Evolutionary conservation across 768 basidiomycete species (phyloP), one percentile per base, ranked within the genome.

Genomic region (Suillus plorans): DNA sequence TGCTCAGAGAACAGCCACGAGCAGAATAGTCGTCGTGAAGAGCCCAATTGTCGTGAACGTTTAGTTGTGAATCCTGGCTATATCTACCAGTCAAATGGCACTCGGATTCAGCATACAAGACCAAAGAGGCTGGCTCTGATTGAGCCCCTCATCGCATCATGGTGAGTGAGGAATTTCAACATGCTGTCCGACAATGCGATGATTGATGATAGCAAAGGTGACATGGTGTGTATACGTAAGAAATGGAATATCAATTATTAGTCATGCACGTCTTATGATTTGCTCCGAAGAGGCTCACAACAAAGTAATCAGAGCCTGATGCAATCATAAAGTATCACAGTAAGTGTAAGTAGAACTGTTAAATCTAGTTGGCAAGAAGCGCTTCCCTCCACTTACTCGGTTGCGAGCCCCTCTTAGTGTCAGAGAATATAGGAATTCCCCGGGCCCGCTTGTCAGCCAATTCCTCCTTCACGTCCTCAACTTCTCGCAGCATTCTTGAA

Each of bases 401-500:
- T 41, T 16, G 56, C 37, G 42, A 59, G 41, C 58, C 41, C 25
- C 12, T 59, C 58, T 44, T 59, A 28, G 58, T 42, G 20, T 76
- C 70, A 52, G 57, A 67, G 58, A 75, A 45, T 39, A 75, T 42
- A 42, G 64, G 44, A 28, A 74, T 67, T 6, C 75, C 75, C 4
- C 71, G 63, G 34, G 64, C 63, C 47, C 76, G 67, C 58, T 70
- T 70, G n/a, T 68, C 60, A 9, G 71, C 70, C 52, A 80, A 25
- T 64, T 77, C 68, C 0, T 67, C 63, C 69, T 81, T 77, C 57
- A 78, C 77, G 67, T 74, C 75, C 63, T 78, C 70, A 64, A 84
- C 69, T 49, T 75, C 76, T 41, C 73, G 70, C 69, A 81, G 83
- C 41, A 83, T 74, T 68, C 79, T 75, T 13, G 79, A 76, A 63